These are phyloP conservation scores for Xylariaceae sp. DNA, from an alignment of 2,329 filamentous ascomycete species.

Conservation along the genomic window DNA sequence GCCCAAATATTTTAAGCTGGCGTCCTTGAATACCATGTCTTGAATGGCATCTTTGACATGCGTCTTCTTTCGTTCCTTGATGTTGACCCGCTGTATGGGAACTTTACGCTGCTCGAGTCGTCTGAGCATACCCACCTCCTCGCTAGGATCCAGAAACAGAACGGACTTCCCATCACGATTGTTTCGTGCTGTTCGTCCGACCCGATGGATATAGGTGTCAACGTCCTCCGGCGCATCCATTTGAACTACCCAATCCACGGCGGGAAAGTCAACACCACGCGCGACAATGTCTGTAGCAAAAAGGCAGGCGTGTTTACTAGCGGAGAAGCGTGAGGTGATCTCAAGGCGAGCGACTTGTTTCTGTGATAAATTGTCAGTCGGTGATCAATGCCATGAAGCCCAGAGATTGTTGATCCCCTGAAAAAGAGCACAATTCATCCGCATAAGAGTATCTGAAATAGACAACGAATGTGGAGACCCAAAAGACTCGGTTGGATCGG, in stretches of 20 bases:
- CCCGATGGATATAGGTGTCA: constrained; percentile 92
- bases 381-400: neutral
- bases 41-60: constrained; percentile 81
- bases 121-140: constrained; percentile 87
- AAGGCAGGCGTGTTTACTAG: constrained; percentile 77
- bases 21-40: constrained; percentile 93
- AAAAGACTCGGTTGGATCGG: too few species aligned
- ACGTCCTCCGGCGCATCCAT: constrained; percentile 95
- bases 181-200: constrained; percentile 65
- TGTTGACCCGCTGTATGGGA: constrained; percentile 78
- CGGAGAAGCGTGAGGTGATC: constrained; percentile 78
- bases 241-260: constrained; percentile 98
- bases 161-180: constrained; percentile 84
- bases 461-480: too few species aligned
- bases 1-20: constrained; percentile 87
- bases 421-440: too few species aligned
- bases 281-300: constrained; percentile 96
- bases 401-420: too few species aligned
- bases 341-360: constrained; percentile 87
- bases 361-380: constrained; percentile 41
- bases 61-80: constrained; percentile 84
- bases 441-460: too few species aligned
- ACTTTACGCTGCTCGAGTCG: constrained; percentile 86
- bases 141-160: constrained; percentile 85
- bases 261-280: constrained; percentile 89